phyloP scores from a whole-genome alignment of 1,284 basidiomycete genomes.

The Xerocomus amazonicus region DNA sequence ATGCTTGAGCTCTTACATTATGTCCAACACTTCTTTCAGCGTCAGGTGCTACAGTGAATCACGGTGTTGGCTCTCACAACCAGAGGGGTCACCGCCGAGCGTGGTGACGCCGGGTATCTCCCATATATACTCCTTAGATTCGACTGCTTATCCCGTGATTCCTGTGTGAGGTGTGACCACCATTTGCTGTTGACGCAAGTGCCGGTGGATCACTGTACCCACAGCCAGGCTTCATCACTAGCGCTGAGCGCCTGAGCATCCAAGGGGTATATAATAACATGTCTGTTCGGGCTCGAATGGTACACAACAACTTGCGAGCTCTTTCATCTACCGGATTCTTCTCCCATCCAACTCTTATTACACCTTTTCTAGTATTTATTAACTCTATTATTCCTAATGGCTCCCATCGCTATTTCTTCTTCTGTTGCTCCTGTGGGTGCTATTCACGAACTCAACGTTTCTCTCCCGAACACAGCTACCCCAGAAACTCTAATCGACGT shows the following conservation, averaged over 20 bases:
- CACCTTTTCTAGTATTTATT: neutral
- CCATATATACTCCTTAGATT: too few species aligned
- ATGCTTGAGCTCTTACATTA: neutral
- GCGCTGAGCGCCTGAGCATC: too few species aligned
- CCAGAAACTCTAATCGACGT: conserved; percentile 14
- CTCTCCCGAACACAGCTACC: conserved; percentile 5
- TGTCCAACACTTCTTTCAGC: conserved; percentile 38
- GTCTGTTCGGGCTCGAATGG: neutral
- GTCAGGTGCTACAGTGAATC: conserved; percentile 98
- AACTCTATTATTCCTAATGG: conserved; percentile 12
- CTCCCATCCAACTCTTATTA: neutral
- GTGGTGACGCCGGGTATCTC: too few species aligned
- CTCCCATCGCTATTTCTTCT: conserved; percentile 13
- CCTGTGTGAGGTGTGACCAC: too few species aligned
- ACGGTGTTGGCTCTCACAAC: conserved; percentile 88
- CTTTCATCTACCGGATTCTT: neutral
- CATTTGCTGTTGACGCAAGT: too few species aligned
- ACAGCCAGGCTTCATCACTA: neutral
- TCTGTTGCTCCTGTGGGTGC: conserved; percentile 1
- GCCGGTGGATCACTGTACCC: too few species aligned
- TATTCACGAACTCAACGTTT: conserved; percentile 12
- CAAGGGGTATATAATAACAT: neutral
- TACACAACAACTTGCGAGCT: neutral
- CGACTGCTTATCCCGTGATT: too few species aligned
- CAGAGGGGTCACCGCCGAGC: too few species aligned